Base-by-base conservation (phyloP, 129 eudicot genomes). In the Escallonia herrerae region DNA sequence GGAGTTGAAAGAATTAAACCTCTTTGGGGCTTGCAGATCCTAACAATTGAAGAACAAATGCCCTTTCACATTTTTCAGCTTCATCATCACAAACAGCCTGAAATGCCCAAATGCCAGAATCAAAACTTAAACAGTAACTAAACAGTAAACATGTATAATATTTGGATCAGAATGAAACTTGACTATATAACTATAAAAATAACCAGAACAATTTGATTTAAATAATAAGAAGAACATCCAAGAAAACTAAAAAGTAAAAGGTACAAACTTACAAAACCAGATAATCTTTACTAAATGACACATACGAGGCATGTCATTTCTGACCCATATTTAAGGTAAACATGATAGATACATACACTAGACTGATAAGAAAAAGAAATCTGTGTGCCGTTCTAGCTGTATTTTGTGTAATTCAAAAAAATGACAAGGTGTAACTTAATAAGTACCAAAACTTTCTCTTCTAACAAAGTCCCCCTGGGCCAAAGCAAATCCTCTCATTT, bases 31-130 rank as follows among this genome's bases (percentile, higher is more conserved):
- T 69, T 62, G 84, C 49, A 41, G 82, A 74, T 53, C 73, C 78
- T 56, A 94, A 70, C 56, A 94, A 76, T 55, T 86, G 91, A 70
- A 89, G 87, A 63, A 86, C 67, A 68, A 94, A 84, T 40, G 95
- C 85, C 57, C 82, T 80, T 79, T 94, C 99, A 61, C 40, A 80
- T 39, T 64, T 72, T 69, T 82, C 88, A 40, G 82, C 83, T 74
- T 72, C 86, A 22, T 86, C 87, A 77, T 89, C 86, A 67, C 73
- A 72, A 44, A 97, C 91, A 63, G 70, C 81, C 94, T 86, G 82
- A 67, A 73, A 58, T 63, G 58, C 43, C 59, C 61, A 60, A 39
- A 43, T 48, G 40, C 62, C 11, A 5, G 54, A 53, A 54, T 7
- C 37, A 54, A 12, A 56, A 12, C 14, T 5, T 56, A n/a, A 14